Conservation (phyloP, 2,329 filamentous ascomycete species). For the Aschersonia sp. region DNA sequence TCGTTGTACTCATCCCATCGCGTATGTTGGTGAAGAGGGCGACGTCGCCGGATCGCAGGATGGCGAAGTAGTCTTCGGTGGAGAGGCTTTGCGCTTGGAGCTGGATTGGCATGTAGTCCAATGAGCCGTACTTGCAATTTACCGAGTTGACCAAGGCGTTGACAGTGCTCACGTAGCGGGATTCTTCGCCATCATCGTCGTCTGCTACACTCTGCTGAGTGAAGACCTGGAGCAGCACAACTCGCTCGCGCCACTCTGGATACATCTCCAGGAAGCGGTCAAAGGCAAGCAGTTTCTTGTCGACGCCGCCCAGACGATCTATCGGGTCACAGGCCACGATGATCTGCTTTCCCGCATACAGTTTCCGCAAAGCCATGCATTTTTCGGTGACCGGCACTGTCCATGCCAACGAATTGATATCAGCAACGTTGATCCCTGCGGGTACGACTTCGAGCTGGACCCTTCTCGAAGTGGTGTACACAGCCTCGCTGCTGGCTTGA, state of each 20-base stretch:
- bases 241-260: conserved; percentile 79
- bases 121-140: conserved; percentile 76
- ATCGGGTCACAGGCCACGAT: conserved; percentile 89
- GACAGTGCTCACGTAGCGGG: conserved; percentile 72
- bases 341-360: conserved; percentile 77
- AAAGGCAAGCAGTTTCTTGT: conserved; percentile 87
- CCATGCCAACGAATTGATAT: conserved; percentile 63
- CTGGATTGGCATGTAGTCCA: conserved; percentile 82
- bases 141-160: conserved; percentile 81
- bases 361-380: conserved; percentile 54
- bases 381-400: conserved; percentile 54
- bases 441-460: conserved; percentile 2
- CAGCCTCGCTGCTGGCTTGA: conserved; percentile 65
- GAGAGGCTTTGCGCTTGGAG: conserved; percentile 87
- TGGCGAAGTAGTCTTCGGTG: conserved; percentile 81
- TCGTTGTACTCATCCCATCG: conserved; percentile 97
- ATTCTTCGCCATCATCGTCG: conserved; percentile 62
- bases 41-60: conserved; percentile 76
- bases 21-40: conserved; percentile 88
- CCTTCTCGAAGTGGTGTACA: conserved; percentile 57
- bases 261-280: conserved; percentile 80
- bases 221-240: conserved; percentile 86
- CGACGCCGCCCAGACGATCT: conserved; percentile 79
- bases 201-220: conserved; percentile 65
- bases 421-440: conserved; percentile 63